Evolutionary conservation across 2,329 filamentous ascomycete genomes (phyloP).

Genomic region (Amauroascus verrucosus): DNA sequence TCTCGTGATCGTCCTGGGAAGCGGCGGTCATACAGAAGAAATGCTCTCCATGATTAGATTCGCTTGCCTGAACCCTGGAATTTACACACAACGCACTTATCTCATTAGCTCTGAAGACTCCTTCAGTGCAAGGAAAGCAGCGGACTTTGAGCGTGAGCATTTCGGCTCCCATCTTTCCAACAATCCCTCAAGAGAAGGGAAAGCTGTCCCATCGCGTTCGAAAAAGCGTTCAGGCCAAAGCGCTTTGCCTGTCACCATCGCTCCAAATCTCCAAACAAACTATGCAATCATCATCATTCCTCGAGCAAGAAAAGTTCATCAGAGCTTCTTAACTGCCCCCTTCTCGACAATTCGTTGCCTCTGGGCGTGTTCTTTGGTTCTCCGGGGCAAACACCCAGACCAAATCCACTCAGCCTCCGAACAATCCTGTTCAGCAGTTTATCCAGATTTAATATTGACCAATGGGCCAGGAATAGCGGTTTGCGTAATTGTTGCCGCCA

Average conservation of each 20-base stretch:
- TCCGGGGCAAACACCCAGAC: conserved; percentile 36
- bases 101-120: conserved; percentile 66
- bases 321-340: conserved; percentile 64
- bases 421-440: conserved; percentile 26
- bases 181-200: neutral
- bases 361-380: conserved; percentile 48
- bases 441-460: conserved; percentile 67
- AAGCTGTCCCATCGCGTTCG: conserved; percentile 29
- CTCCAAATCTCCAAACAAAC: conserved; percentile 23
- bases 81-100: conserved; percentile 63
- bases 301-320: conserved; percentile 71
- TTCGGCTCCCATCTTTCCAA: conserved; percentile 11
- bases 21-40: conserved; percentile 88
- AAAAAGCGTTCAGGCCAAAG: conserved; percentile 10
- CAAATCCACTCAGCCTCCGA: conserved; percentile 20
- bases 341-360: conserved; percentile 57
- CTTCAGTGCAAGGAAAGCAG: conserved; percentile 55
- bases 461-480: conserved; percentile 87
- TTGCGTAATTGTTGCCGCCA: conserved; percentile 54
- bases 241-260: neutral
- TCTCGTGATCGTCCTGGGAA: conserved; percentile 74
- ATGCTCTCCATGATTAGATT: conserved; percentile 76
- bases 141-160: conserved; percentile 48
- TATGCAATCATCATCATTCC: conserved; percentile 60
- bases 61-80: conserved; percentile 38